Conservation (phyloP, 2,329 filamentous ascomycete genomes). For the Alternaria ethzedia region DNA sequence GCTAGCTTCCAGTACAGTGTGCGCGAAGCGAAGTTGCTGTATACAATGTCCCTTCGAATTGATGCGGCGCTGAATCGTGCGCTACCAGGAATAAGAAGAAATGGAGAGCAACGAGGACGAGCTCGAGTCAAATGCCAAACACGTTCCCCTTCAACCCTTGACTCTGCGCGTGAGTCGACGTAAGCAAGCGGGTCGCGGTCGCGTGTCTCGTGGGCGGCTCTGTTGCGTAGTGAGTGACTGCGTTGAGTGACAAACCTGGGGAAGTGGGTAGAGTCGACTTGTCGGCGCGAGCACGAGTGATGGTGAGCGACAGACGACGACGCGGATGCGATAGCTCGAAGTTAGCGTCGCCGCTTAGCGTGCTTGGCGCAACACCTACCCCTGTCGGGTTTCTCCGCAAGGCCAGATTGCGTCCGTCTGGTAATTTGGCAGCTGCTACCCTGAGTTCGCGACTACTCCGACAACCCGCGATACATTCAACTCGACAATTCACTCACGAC, state of each 20-base stretch:
- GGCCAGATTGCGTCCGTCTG: constrained; percentile 35
- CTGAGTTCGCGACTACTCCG: constrained; percentile 23
- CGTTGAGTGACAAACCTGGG: constrained; percentile 22
- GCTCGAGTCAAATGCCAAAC: constrained; percentile 18
- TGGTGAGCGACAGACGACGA: constrained; percentile 16
- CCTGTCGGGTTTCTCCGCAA: constrained; percentile 32
- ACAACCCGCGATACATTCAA: constrained; percentile 8
- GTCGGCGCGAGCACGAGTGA: constrained; percentile 20
- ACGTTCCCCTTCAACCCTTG: constrained; percentile 19
- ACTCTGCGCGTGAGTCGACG: constrained; percentile 11
- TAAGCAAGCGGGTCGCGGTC: not conserved
- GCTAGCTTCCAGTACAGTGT: constrained; percentile 35
- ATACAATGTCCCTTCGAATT: constrained; percentile 35
- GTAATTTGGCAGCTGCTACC: constrained; percentile 23
- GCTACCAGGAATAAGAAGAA: constrained; percentile 32
- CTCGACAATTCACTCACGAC: constrained; percentile 7
- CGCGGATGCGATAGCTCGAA: constrained; percentile 18
- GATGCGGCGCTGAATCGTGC: constrained; percentile 26
- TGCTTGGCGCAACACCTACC: constrained; percentile 23
- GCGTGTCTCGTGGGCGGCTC: not conserved
- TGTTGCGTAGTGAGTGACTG: constrained; percentile 10
- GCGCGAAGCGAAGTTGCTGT: constrained; percentile 26
- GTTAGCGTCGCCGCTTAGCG: constrained; percentile 4
- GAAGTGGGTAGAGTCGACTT: constrained; percentile 17
- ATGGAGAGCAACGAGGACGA: constrained; percentile 18